Percentiles rank a stretch among this genome's conserved stretches.
These are phyloP conservation scores for Podospora pseudocomata DNA, from an alignment of 495 filamentous ascomycete species.

Conservation along the genomic window DNA sequence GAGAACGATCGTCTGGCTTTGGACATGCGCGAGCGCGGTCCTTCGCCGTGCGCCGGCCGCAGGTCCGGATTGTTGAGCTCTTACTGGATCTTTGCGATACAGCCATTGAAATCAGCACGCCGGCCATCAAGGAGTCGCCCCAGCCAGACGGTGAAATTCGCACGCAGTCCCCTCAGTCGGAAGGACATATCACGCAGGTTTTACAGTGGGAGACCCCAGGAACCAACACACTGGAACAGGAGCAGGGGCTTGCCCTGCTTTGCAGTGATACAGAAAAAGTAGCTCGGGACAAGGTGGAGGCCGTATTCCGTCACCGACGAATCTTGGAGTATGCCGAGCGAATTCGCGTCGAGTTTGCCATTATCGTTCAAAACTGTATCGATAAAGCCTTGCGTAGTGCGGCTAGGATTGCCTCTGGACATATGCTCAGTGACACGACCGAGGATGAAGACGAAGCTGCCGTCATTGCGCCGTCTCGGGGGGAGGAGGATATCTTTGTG, in stretches of 20 bases:
- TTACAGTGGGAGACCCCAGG: slow-evolving; percentile 92
- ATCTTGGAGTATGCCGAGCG: slow-evolving; percentile 95
- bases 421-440: slow-evolving; percentile 69
- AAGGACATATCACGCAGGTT: slow-evolving; percentile 87
- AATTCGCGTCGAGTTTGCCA: slow-evolving; percentile 86
- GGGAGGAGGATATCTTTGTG: slow-evolving; percentile 48
- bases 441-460: slow-evolving; percentile 44
- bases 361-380: slow-evolving; percentile 91
- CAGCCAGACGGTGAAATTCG: slow-evolving; percentile 69
- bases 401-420: slow-evolving; percentile 76
- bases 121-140: slow-evolving; percentile 77
- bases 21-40: slow-evolving; percentile 69
- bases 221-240: slow-evolving; percentile 87
- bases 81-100: slow-evolving; percentile 95
- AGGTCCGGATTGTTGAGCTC: slow-evolving; percentile 89
- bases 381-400: slow-evolving; percentile 88
- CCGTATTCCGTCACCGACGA: slow-evolving; percentile 81
- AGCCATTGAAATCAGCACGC: slow-evolving; percentile 87
- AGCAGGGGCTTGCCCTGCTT: slow-evolving; percentile 82
- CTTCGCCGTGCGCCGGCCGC: slow-evolving; percentile 83
- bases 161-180: slow-evolving; percentile 91
- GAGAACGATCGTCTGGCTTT: slow-evolving; percentile 73
- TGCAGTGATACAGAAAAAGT: slow-evolving; percentile 83
- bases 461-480: slow-evolving; percentile 32
- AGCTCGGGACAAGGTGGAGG: slow-evolving; percentile 83